Percentiles rank a stretch among this genome's conserved stretches.
Evolutionary conservation across 169 alveolate species (phyloP).

Genomic region (Condylostoma magnum): DNA sequence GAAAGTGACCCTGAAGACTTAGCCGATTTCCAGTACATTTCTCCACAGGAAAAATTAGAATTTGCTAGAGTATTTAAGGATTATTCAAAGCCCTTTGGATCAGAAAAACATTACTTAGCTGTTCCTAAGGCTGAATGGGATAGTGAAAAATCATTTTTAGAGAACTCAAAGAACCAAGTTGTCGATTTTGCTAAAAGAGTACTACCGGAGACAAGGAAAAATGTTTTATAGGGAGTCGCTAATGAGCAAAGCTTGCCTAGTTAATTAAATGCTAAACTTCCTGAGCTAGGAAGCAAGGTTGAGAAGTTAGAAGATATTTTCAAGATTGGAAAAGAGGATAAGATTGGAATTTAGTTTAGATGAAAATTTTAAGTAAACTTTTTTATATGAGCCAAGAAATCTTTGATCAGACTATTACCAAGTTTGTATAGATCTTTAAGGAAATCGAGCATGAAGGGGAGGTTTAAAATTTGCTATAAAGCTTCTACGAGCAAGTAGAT

Average conservation of each 20-base stretch:
- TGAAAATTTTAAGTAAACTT: too few relatives aligned
- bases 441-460: too few relatives aligned
- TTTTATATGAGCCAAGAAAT: too few relatives aligned
- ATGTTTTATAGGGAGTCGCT: not conserved
- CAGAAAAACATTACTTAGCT: slow-evolving; percentile 3
- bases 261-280: too few relatives aligned
- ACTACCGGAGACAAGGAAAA: not conserved
- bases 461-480: too few relatives aligned
- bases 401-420: too few relatives aligned
- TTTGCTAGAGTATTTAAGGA: slow-evolving; percentile 53
- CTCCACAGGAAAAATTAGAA: slow-evolving; percentile 46
- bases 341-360: too few relatives aligned
- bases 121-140: slow-evolving; percentile 42
- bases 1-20: slow-evolving; percentile 67
- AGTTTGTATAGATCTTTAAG: too few relatives aligned
- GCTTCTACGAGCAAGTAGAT: too few relatives aligned
- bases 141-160: slow-evolving; percentile 23
- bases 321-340: too few relatives aligned
- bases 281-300: too few relatives aligned
- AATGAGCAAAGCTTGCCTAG: not conserved
- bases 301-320: too few relatives aligned
- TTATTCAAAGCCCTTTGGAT: slow-evolving; percentile 29
- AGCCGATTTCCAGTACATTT: slow-evolving; percentile 46
- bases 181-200: not conserved
- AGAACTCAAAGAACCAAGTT: slow-evolving; percentile 6